Conservation (phyloP, 2,329 filamentous ascomycete species). For the Hypoxylon sp. region DNA sequence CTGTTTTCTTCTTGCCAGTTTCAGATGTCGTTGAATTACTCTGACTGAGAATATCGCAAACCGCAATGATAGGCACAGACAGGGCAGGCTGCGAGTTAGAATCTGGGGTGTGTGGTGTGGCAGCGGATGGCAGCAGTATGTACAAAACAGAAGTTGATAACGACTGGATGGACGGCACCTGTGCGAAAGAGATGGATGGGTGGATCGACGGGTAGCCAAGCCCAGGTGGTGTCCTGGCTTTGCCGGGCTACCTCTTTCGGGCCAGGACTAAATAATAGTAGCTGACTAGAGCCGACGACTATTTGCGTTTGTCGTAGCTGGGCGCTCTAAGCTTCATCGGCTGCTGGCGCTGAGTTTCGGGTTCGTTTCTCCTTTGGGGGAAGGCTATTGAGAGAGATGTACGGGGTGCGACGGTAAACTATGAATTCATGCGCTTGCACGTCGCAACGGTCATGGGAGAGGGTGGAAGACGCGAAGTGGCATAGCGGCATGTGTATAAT, state of each 20-base stretch:
- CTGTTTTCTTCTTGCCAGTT: conserved; percentile 31
- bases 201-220: conserved; percentile 53
- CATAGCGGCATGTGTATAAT: conserved; percentile 45
- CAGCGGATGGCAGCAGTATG: conserved; percentile 50
- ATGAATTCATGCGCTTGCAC: conserved; percentile 25
- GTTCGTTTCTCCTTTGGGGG: conserved; percentile 24
- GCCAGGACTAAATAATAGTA: conserved; percentile 30
- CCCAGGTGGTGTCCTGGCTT: conserved; percentile 45
- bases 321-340: conserved; percentile 28
- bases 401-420: conserved; percentile 5
- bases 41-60: conserved; percentile 39
- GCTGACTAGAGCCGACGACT: conserved; percentile 34
- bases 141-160: conserved; percentile 46
- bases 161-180: conserved; percentile 48
- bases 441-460: conserved; percentile 29
- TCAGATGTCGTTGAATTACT: conserved; percentile 39
- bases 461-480: conserved; percentile 20
- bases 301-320: conserved; percentile 31
- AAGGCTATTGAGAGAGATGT: conserved; percentile 23
- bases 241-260: conserved; percentile 45
- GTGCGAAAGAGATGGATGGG: conserved; percentile 46
- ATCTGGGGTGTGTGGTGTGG: conserved; percentile 51
- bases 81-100: conserved; percentile 51
- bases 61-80: conserved; percentile 47
- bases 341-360: conserved; percentile 36